Percentiles rank a stretch among this genome's conserved stretches.
Evolutionary conservation across 176 grass and related monocot species (phyloP).

Genomic region (Zea luxurians): DNA sequence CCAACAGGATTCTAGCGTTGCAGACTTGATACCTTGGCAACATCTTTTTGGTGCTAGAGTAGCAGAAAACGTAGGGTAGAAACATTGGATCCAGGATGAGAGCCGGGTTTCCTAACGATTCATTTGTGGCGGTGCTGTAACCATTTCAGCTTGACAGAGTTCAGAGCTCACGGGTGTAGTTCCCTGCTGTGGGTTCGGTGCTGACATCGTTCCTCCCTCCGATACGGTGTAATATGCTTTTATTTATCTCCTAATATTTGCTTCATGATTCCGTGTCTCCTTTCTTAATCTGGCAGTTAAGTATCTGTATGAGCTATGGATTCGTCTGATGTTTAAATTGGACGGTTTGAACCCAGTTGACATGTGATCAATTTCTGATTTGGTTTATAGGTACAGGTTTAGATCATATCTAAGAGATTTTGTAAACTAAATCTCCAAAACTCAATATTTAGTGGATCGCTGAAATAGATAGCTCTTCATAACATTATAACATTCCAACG

Average conservation of each 20-base stretch:
- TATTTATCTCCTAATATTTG: not conserved
- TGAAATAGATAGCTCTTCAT: too few relatives aligned
- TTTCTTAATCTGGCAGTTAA: not conserved
- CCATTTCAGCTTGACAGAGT: not conserved
- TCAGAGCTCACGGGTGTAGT: not conserved
- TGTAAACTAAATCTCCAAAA: too few relatives aligned
- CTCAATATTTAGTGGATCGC: too few relatives aligned
- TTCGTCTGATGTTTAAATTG: too few relatives aligned
- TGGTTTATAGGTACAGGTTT: too few relatives aligned
- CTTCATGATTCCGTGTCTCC: not conserved
- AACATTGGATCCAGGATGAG: not conserved
- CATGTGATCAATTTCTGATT: too few relatives aligned
- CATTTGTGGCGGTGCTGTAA: not conserved
- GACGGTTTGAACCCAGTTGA: too few relatives aligned
- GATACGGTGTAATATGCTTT: not conserved
- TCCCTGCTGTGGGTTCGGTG: not conserved
- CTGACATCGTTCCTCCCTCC: not conserved
- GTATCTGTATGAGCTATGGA: not conserved
- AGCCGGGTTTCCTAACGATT: not conserved
- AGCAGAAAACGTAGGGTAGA: constrained; percentile 36
- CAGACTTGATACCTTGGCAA: not conserved
- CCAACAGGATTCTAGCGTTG: constrained; percentile 22
- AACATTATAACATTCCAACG: too few relatives aligned
- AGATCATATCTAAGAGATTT: too few relatives aligned
- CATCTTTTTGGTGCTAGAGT: constrained; percentile 16